Evolutionary conservation across 768 basidiomycete species (phyloP), one percentile per base, ranked within the genome.

Genomic region (Leccinum uliginosum): DNA sequence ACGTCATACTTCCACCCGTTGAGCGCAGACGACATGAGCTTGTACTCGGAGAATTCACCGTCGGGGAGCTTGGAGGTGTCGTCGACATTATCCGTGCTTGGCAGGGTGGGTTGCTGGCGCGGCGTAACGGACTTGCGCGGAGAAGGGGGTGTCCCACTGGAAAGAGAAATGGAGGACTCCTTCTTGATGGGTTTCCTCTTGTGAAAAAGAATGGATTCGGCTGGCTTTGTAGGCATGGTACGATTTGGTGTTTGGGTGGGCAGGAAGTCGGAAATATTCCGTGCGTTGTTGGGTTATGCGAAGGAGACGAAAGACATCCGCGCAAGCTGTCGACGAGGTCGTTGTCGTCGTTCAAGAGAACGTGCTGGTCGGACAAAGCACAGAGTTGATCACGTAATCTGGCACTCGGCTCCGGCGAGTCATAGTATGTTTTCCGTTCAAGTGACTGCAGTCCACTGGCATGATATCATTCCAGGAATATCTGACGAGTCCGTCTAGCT

Each of bases 1-100:
- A 94, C 83, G 73, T 93, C 89, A 79, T 92, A 91, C 68, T 89
- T 91, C 90, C 91, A 93, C 26, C 87, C 89, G 68, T 89, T 89
- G 67, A 87, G 81, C 15, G 84, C 81, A 27, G 87, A 87, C 7
- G 89, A 89, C 71, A 91, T 81, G 65, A 93, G 82, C 66, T 80
- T 81, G 75, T 83, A 93, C 69, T 93, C 91, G 60, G 83, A 80
- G 74, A 75, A 92, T 0, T 83, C 78, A 59, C 83, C 83, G 40
- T 86, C 83, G 35, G 87, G 88, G 43, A 86, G 80, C 57, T 80
- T 75, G 50, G 81, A 66, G 8, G 71, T 68, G 56, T 79, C 82
- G 29, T 84, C 85, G 49, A 75, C 72, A 21, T 81, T 78, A n/a
- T 80, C 78, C 1, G 73, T 68, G 23, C 62, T 57, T 23, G 69